A percentile compares a stretch with the other conserved stretches of the same genome.
Evolutionary conservation across 768 basidiomycete genomes (phyloP).

Genomic region (Lentinula sp.): DNA sequence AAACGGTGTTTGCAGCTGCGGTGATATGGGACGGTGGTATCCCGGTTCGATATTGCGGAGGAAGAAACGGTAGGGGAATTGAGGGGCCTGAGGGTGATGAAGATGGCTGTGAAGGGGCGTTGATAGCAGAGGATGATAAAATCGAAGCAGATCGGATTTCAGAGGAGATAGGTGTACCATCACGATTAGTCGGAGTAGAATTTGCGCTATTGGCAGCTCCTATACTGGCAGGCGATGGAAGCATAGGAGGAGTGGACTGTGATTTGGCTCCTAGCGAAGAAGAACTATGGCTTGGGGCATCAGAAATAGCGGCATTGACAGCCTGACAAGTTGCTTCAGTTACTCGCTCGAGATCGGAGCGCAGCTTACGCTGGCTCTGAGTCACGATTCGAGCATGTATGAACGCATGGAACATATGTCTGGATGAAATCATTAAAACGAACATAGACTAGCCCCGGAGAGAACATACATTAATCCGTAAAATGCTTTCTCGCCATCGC

Average conservation of each 20-base stretch:
- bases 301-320: slow-evolving; percentile 33
- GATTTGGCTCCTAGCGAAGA: slow-evolving; percentile 28
- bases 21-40: slow-evolving; percentile 34
- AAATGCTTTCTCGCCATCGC: slow-evolving; percentile 56
- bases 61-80: slow-evolving; percentile 25
- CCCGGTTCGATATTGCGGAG: slow-evolving; percentile 1
- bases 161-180: slow-evolving; percentile 46
- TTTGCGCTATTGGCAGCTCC: slow-evolving; percentile 64
- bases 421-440: slow-evolving; percentile 2
- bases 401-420: slow-evolving; percentile 73
- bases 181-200: slow-evolving; percentile 66
- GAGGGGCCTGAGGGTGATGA: slow-evolving; percentile 22
- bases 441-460: slow-evolving; percentile 13
- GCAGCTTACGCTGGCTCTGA: slow-evolving; percentile 32
- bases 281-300: slow-evolving; percentile 22
- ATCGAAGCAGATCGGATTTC: slow-evolving; percentile 23
- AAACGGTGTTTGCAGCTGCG: slow-evolving; percentile 36
- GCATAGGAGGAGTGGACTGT: slow-evolving; percentile 61
- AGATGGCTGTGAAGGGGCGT: slow-evolving; percentile 13
- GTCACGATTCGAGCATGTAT: slow-evolving; percentile 48
- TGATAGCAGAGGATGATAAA: slow-evolving; percentile 20
- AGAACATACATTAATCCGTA: slow-evolving; percentile 73
- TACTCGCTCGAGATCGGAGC: slow-evolving; percentile 32
- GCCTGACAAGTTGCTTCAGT: slow-evolving; percentile 27
- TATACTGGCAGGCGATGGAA: slow-evolving; percentile 73